phyloP scores from a whole-genome alignment of 1,139 yeast species.

The Diutina ranongensis region DNA sequence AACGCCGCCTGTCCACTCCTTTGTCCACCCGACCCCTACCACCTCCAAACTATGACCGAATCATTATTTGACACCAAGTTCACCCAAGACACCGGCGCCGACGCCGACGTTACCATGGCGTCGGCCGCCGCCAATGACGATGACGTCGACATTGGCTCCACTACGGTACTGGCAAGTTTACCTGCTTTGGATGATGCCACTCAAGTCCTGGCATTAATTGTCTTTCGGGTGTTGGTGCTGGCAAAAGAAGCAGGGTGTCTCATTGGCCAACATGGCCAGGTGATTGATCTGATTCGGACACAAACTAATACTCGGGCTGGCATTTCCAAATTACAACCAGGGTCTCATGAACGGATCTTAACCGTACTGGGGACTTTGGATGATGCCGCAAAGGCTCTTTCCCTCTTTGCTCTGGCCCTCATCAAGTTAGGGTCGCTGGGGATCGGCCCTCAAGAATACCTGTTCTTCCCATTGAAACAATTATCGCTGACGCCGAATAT shows the following conservation, averaged over 20 bases:
- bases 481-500: conserved; percentile 39
- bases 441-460: conserved; percentile 17
- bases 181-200: conserved; percentile 2
- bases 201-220: not conserved
- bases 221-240: conserved; percentile 56
- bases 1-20: not conserved
- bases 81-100: conserved; percentile 14
- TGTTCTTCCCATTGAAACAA: conserved; percentile 53
- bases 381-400: conserved; percentile 61
- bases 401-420: conserved; percentile 61
- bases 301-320: conserved; percentile 81
- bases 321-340: conserved; percentile 70
- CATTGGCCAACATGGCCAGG: conserved; percentile 79
- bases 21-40: not conserved
- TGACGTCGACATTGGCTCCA: not conserved
- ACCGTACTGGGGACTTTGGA: conserved; percentile 75
- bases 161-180: not conserved
- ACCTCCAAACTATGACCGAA: conserved; percentile 21
- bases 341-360: conserved; percentile 75
- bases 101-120: not conserved
- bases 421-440: conserved; percentile 15
- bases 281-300: conserved; percentile 68
- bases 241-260: conserved; percentile 87
- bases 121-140: not conserved
- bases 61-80: conserved; percentile 30